These are phyloP conservation scores for Fusarium sterilihyphosum DNA, from an alignment of 2,329 filamentous ascomycete genomes.

Conservation along the genomic window DNA sequence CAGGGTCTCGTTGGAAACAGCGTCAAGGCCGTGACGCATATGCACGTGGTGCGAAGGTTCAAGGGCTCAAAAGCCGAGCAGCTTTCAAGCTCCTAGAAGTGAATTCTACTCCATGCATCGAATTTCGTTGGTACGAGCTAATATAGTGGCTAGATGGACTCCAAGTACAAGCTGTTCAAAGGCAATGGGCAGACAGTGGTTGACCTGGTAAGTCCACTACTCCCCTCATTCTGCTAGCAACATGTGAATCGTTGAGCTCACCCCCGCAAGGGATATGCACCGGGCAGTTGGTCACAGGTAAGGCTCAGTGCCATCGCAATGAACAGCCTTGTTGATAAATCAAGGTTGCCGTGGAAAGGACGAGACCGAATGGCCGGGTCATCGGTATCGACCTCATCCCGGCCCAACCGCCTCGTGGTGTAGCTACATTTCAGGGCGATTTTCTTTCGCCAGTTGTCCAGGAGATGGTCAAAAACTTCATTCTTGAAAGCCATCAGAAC, in stretches of 20 bases:
- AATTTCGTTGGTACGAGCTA: background rate
- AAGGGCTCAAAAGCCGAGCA: conserved; percentile 86
- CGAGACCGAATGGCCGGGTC: conserved; percentile 79
- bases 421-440: conserved; percentile 95
- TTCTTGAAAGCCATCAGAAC: conserved; percentile 65
- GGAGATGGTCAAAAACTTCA: conserved; percentile 78
- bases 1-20: conserved; percentile 83
- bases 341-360: conserved; percentile 83
- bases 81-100: conserved; percentile 94
- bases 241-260: conserved; percentile 10
- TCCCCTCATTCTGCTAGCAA: background rate
- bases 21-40: conserved; percentile 80
- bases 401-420: conserved; percentile 87
- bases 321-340: background rate
- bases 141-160: conserved; percentile 71
- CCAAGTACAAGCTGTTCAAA: conserved; percentile 81
- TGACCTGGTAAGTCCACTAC: conserved; percentile 73
- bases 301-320: background rate
- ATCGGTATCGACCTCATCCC: conserved; percentile 95
- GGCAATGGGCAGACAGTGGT: conserved; percentile 81
- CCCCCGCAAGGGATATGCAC: conserved; percentile 74
- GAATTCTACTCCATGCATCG: background rate
- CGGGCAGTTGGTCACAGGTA: conserved; percentile 77
- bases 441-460: conserved; percentile 83
- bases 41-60: conserved; percentile 78